These are phyloP conservation scores for Phytopythium cucurbitacearum DNA, from an alignment of 352 stramenopile genomes.

Conservation along the genomic window DNA sequence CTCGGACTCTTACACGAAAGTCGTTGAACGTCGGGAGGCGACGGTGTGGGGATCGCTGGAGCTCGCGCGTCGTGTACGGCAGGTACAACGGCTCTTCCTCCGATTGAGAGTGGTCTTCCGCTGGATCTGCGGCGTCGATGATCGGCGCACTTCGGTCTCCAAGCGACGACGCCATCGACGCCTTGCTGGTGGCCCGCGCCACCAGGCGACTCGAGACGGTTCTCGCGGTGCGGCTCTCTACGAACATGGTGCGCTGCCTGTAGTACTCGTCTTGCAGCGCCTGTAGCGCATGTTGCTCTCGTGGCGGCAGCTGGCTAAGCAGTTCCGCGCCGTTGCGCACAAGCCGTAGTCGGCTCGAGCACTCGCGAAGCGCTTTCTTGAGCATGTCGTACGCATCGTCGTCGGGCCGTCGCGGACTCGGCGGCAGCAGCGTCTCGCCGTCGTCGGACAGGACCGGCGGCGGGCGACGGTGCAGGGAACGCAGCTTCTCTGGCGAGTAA, in stretches of 20 bases:
- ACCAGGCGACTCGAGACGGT: not conserved
- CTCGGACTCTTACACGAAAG: constrained; percentile 31
- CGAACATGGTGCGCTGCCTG: constrained; percentile 6
- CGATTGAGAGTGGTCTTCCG: not conserved
- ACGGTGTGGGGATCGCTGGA: constrained; percentile 38
- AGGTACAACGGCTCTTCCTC: constrained; percentile 30
- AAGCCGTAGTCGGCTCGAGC: constrained; percentile 35
- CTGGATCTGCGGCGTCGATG: not conserved
- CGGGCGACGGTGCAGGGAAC: constrained; percentile 17
- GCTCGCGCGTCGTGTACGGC: constrained; percentile 59
- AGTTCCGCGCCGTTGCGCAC: constrained; percentile 49
- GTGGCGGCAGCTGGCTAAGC: constrained; percentile 25
- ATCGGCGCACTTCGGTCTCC: not conserved
- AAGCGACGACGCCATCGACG: not conserved
- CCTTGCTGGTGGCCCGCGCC: not conserved
- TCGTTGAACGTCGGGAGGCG: constrained; percentile 41
- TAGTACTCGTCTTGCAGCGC: constrained; percentile 33
- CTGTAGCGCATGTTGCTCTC: constrained; percentile 26
- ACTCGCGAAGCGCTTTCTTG: constrained; percentile 46
- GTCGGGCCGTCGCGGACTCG: not conserved
- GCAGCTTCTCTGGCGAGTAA: constrained; percentile 45
- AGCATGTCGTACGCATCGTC: constrained; percentile 48
- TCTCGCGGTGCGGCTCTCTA: not conserved
- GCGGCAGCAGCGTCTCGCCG: not conserved
- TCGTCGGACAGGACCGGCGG: not conserved